Percentiles rank a stretch among this genome's conserved stretches.
These are phyloP conservation scores for Pyrenophora seminiperda DNA, from an alignment of 2,329 filamentous ascomycete species.

Conservation along the genomic window DNA sequence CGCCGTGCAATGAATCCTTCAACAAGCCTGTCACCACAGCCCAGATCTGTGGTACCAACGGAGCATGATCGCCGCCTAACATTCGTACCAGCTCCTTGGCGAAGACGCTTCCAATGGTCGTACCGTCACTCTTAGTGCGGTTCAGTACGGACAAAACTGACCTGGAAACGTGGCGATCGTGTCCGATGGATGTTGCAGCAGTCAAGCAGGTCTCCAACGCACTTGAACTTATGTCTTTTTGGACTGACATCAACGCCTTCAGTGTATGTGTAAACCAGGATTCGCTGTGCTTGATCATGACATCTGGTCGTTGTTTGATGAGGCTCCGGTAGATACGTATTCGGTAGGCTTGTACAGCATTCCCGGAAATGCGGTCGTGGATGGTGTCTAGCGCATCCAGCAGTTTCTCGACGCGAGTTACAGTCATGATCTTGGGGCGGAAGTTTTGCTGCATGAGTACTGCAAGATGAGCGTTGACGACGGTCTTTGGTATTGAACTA, in stretches of 20 bases:
- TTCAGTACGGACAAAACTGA: slow-evolving; percentile 68
- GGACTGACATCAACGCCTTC: slow-evolving; percentile 76
- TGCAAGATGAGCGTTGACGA: slow-evolving; percentile 79
- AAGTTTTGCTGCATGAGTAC: slow-evolving; percentile 83
- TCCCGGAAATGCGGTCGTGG: slow-evolving; percentile 75
- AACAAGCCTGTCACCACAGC: slow-evolving; percentile 79
- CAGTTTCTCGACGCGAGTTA: slow-evolving; percentile 71
- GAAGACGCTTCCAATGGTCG: slow-evolving; percentile 61
- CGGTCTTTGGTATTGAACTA: slow-evolving; percentile 70
- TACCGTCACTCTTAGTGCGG: slow-evolving; percentile 64
- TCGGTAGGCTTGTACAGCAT: slow-evolving; percentile 77
- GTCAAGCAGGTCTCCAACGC: slow-evolving; percentile 77
- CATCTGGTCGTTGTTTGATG: slow-evolving; percentile 69
- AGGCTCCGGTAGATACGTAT: slow-evolving; percentile 80
- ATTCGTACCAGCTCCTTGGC: slow-evolving; percentile 67
- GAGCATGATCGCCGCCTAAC: slow-evolving; percentile 61
- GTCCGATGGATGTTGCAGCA: slow-evolving; percentile 70
- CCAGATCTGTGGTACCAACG: slow-evolving; percentile 86
- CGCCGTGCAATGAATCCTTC: slow-evolving; percentile 62
- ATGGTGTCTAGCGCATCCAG: slow-evolving; percentile 73
- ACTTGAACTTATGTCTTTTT: slow-evolving; percentile 75
- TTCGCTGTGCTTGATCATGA: slow-evolving; percentile 71
- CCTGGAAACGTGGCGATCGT: slow-evolving; percentile 69
- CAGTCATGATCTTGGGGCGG: slow-evolving; percentile 72
- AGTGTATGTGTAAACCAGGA: slow-evolving; percentile 86